These are phyloP conservation scores for Russula abietina DNA, from an alignment of 768 basidiomycete genomes.

Conservation along the genomic window DNA sequence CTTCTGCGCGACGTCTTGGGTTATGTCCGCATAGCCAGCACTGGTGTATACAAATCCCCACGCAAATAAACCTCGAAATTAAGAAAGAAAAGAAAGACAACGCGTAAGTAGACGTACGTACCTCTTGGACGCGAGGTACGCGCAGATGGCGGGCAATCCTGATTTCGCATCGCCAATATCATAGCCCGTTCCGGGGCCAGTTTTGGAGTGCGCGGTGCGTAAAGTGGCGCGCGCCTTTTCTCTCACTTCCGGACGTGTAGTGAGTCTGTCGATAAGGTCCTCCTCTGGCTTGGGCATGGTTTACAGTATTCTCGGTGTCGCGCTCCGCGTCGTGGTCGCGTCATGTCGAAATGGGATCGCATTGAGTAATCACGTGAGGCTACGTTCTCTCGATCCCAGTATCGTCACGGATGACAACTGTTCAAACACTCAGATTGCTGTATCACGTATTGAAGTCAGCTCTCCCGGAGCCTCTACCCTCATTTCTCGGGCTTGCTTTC, in stretches of 20 bases:
- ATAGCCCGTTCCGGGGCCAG: slow-evolving; percentile 46
- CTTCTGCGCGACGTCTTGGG: slow-evolving; percentile 30
- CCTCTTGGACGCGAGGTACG: slow-evolving; percentile 46
- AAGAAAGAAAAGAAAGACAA: background rate
- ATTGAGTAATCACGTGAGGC: slow-evolving; percentile 9
- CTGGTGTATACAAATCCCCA: slow-evolving; percentile 14
- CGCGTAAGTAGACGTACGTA: slow-evolving; percentile 27
- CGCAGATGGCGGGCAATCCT: slow-evolving; percentile 47
- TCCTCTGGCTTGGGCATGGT: slow-evolving; percentile 22
- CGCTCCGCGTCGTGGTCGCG: background rate
- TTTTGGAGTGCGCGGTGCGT: slow-evolving; percentile 37
- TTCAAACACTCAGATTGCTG: too few relatives aligned
- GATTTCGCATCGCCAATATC: slow-evolving; percentile 35
- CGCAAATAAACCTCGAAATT: background rate
- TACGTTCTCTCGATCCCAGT: too few relatives aligned
- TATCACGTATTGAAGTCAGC: too few relatives aligned
- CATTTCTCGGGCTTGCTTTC: too few relatives aligned
- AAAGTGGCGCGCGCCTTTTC: slow-evolving; percentile 33
- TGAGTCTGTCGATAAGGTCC: slow-evolving; percentile 18
- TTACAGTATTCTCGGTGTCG: background rate
- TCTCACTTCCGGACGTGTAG: slow-evolving; percentile 31
- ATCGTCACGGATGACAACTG: too few relatives aligned
- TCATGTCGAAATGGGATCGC: slow-evolving; percentile 7
- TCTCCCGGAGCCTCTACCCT: too few relatives aligned
- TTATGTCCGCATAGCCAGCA: slow-evolving; percentile 29